Percentiles rank a stretch among this genome's conserved stretches.
phyloP scores from a whole-genome alignment of 495 filamentous ascomycete genomes.

The Chaetomium fimeti region DNA sequence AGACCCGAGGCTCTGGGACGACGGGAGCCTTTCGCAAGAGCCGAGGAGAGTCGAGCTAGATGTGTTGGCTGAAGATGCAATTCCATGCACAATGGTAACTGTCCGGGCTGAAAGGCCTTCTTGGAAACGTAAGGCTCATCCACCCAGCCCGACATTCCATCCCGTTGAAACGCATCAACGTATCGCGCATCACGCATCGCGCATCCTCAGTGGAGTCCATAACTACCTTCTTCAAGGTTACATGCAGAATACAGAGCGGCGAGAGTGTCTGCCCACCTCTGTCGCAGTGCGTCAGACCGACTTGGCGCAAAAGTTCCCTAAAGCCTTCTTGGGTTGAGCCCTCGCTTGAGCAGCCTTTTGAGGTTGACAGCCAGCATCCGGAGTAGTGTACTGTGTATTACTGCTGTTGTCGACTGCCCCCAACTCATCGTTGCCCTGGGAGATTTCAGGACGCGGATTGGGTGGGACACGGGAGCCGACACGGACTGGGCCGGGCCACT shows the following conservation, averaged over 20 bases:
- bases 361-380: too few species aligned
- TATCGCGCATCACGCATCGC: neutral
- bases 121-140: neutral
- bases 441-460: conserved; percentile 3
- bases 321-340: neutral
- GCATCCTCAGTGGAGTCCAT: too few species aligned
- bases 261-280: neutral
- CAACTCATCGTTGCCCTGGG: neutral
- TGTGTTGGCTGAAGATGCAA: neutral
- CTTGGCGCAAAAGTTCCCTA: neutral
- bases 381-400: too few species aligned
- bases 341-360: neutral
- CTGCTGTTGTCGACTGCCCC: neutral
- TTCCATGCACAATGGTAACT: neutral
- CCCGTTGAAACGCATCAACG: neutral
- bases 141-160: neutral
- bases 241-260: neutral
- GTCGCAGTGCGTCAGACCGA: conserved; percentile 3
- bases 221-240: too few species aligned
- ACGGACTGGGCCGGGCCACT: conserved; percentile 8
- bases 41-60: neutral
- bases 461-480: neutral
- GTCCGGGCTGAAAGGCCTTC: neutral
- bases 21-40: neutral
- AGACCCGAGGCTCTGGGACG: conserved; percentile 8